phyloP scores from a whole-genome alignment of 2,329 filamentous ascomycete genomes.

The Microsporum ferrugineum region DNA sequence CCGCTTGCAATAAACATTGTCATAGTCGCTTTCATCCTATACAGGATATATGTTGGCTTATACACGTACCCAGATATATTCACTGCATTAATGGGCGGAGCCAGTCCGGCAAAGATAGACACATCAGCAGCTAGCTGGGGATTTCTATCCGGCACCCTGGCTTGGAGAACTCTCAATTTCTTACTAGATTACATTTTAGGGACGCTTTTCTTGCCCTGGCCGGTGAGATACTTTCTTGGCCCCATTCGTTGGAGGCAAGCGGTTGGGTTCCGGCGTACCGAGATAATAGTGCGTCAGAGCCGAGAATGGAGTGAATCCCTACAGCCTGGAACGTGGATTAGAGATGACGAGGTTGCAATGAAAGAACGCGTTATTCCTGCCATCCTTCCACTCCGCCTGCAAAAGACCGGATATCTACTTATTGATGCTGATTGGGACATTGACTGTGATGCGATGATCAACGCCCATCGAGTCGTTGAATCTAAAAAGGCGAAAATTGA shows the following conservation, averaged over 20 bases:
- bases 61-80: constrained; percentile 64
- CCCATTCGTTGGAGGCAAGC: constrained; percentile 62
- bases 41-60: constrained; percentile 56
- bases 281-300: constrained; percentile 71
- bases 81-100: constrained; percentile 52
- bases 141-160: constrained; percentile 46
- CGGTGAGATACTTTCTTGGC: constrained; percentile 55
- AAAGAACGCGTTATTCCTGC: constrained; percentile 53
- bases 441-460: constrained; percentile 71
- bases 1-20: constrained; percentile 64
- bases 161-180: constrained; percentile 53
- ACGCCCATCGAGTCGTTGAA: constrained; percentile 59
- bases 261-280: constrained; percentile 64
- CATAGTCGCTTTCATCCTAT: constrained; percentile 53
- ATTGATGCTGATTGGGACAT: constrained; percentile 80
- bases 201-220: constrained; percentile 61
- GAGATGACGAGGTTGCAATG: constrained; percentile 44
- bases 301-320: constrained; percentile 49
- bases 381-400: constrained; percentile 54
- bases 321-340: constrained; percentile 18
- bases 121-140: constrained; percentile 44
- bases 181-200: constrained; percentile 61
- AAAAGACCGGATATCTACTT: constrained; percentile 78
- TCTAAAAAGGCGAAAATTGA: constrained; percentile 42
- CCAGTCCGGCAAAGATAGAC: constrained; percentile 56